Conservation (phyloP, 148 eudicot genomes). For the Vaccinium macrocarpon region DNA sequence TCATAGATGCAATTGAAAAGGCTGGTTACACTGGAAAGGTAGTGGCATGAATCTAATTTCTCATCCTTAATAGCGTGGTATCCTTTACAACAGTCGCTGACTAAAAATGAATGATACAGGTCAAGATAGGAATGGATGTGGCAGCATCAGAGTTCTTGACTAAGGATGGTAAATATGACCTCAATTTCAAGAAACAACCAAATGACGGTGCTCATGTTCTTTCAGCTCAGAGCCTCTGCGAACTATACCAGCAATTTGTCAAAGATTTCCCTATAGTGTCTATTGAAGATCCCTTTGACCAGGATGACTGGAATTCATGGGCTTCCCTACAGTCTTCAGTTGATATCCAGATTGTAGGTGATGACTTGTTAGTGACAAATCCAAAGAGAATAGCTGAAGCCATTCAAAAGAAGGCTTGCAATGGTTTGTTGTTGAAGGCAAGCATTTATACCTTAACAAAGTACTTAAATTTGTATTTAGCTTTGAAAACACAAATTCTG, state of each 20-base stretch:
- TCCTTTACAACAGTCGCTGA: conserved; percentile 14
- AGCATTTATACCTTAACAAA: neutral
- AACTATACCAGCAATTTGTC: conserved; percentile 81
- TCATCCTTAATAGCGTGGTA: conserved; percentile 9
- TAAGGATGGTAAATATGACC: conserved; percentile 85
- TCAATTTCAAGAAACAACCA: conserved; percentile 95
- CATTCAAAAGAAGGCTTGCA: conserved; percentile 88
- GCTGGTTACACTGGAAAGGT: conserved; percentile 99
- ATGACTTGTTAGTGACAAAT: conserved; percentile 95
- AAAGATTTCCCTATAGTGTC: conserved; percentile 93
- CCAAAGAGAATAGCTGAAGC: conserved; percentile 88
- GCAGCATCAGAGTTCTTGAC: conserved; percentile 97
- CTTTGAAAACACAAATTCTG: neutral
- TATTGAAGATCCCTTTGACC: conserved; percentile 99
- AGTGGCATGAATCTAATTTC: conserved; percentile 17
- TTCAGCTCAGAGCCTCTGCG: conserved; percentile 67
- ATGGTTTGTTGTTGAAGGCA: conserved; percentile 90
- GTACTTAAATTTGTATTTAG: neutral
- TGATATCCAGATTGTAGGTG: conserved; percentile 91
- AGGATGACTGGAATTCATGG: conserved; percentile 98
- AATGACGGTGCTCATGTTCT: conserved; percentile 97
- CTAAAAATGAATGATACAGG: conserved; percentile 44
- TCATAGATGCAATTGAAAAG: conserved; percentile 94
- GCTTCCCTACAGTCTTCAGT: conserved; percentile 76
- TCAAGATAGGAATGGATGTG: conserved; percentile 98